Base-by-base conservation (phyloP, 192 early-diverging fungal genomes). In the Cetraspora pellucida region DNA sequence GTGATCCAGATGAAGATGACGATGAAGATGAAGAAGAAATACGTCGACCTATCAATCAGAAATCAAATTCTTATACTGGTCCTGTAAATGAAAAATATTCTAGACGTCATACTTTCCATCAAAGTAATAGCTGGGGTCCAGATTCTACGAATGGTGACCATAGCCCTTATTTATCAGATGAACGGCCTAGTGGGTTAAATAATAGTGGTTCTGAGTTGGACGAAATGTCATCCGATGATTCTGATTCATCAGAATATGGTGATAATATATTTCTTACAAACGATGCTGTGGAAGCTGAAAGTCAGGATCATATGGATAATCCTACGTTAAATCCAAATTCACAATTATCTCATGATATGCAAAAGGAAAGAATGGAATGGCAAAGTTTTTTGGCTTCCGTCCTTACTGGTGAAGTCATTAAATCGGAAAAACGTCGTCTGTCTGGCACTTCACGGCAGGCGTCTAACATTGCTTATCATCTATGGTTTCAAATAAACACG, bases 331-430 rank as follows among this genome's bases (percentile, higher is more conserved):
- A 37, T 37, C 37, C 37, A 7, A 37, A 13, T 60, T n/a, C 58
- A 30, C 13, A 9, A 46, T 60, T 65, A 31, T 47, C 54, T 37
- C 76, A 76, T 44, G 85, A 88, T 66, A 85, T 85, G 58, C 77
- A 80, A 52, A 84, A 84, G 27, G 95, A 96, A 77, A 89, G 95
- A 52, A 79, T 87, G 14, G 92, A 94, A 76, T 96, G 95, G 95
- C 95, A 93, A 55, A 87, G 89, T 54, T 93, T 96, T 92, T 83
- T 96, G 4, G 85, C 90, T 31, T 91, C 92, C 16, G 95, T 94
- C 14, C 79, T 96, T 28, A 88, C 84, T 10, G 93, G 95, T 31
- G 93, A 96, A 58, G 91, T 95, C 21, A 92, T 96, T 11, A 92
- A 91, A 60, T 90, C 90, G 30, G 95, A 96, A 80, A 93, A 93